Conservation (phyloP, 768 basidiomycete genomes). For the Boletus bicolor region DNA sequence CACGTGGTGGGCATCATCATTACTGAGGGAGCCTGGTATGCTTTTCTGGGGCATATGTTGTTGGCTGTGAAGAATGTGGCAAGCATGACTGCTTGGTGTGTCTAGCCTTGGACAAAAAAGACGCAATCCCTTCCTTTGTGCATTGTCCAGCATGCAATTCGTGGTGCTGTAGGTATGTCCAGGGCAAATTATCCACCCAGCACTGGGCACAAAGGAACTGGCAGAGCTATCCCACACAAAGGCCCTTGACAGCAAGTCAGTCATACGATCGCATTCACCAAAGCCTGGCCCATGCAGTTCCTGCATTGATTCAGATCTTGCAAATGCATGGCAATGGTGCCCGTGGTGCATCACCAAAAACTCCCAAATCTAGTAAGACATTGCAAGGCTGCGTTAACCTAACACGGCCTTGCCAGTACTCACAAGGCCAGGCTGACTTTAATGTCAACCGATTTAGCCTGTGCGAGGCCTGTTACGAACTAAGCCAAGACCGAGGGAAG, state of each 20-base stretch:
- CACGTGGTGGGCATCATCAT: too few species aligned
- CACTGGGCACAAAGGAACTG: not conserved
- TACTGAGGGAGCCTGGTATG: too few species aligned
- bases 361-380: too few species aligned
- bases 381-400: too few species aligned
- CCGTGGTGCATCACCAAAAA: too few species aligned
- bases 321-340: not conserved
- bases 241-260: not conserved
- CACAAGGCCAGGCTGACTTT: too few species aligned
- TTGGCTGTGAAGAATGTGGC: not conserved
- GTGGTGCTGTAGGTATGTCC: not conserved
- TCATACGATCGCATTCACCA: not conserved
- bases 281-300: not conserved
- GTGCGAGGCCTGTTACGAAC: too few species aligned
- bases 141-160: not conserved
- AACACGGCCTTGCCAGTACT: too few species aligned
- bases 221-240: not conserved
- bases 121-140: not conserved
- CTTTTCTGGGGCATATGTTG: too few species aligned
- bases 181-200: not conserved
- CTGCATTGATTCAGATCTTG: not conserved
- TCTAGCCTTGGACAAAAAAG: not conserved
- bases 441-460: too few species aligned
- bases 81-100: not conserved
- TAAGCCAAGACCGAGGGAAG: too few species aligned